Percentiles rank a stretch among this genome's conserved stretches.
phyloP scores from a whole-genome alignment of 2,329 filamentous ascomycete species.

The Trichoderma semiorbis region DNA sequence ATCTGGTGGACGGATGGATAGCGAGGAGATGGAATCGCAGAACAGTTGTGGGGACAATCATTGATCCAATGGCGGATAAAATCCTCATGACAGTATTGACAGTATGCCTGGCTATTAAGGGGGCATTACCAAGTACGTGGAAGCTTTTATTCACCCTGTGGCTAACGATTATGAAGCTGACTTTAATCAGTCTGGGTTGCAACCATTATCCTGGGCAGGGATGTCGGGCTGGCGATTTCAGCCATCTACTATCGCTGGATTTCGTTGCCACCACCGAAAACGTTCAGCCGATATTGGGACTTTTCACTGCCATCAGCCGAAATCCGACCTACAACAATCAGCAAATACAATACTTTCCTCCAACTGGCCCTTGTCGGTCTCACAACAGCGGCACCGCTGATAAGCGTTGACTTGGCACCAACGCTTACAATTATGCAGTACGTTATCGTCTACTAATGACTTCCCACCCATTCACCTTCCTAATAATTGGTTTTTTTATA shows the following conservation, averaged over 20 bases:
- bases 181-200: conserved; percentile 69
- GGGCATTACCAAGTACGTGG: conserved; percentile 68
- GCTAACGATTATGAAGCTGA: not conserved
- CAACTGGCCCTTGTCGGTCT: conserved; percentile 83
- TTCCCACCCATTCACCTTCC: not conserved
- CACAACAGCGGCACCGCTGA: conserved; percentile 74
- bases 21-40: conserved; percentile 82
- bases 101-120: conserved; percentile 78
- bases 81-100: conserved; percentile 91
- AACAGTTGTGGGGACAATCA: conserved; percentile 90
- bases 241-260: conserved; percentile 97
- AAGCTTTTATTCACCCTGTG: not conserved
- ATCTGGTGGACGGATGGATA: conserved; percentile 91
- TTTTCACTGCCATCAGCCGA: conserved; percentile 87
- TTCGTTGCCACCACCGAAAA: conserved; percentile 88
- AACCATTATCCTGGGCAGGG: conserved; percentile 83
- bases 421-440: conserved; percentile 62
- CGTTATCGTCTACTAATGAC: conserved; percentile 33
- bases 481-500: not conserved
- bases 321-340: conserved; percentile 77
- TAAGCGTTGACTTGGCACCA: conserved; percentile 55
- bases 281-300: conserved; percentile 91
- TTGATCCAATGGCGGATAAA: conserved; percentile 97
- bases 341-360: conserved; percentile 90
- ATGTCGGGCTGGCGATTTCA: conserved; percentile 75